Conservation (phyloP, 1,139 yeast species). For the Candida glucosophila region DNA sequence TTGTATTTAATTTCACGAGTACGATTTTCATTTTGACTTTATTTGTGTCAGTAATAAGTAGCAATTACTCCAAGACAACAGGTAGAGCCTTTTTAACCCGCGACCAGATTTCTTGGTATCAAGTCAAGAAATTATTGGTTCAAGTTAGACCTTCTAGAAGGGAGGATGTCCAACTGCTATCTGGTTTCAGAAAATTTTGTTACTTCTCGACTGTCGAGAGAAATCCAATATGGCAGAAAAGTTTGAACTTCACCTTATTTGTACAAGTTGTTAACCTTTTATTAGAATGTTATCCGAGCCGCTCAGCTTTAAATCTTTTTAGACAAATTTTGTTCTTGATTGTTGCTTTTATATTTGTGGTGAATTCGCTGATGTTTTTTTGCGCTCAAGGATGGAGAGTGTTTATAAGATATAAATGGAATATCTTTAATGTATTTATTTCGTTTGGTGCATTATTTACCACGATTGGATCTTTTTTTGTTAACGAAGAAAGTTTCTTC, state of each 20-base stretch:
- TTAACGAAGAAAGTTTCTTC: conserved; percentile 33
- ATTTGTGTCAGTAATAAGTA: conserved; percentile 83
- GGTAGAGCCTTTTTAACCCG: conserved; percentile 81
- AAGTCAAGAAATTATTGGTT: conserved; percentile 59
- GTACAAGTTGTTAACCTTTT: conserved; percentile 56
- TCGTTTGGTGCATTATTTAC: conserved; percentile 42
- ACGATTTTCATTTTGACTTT: conserved; percentile 79
- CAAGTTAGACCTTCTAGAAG: conserved; percentile 67
- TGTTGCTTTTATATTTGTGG: conserved; percentile 41
- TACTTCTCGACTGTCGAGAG: conserved; percentile 47
- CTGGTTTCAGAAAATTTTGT: conserved; percentile 33
- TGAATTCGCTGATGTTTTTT: conserved; percentile 38
- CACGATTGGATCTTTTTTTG: conserved; percentile 36
- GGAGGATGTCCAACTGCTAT: conserved; percentile 32
- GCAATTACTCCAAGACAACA: conserved; percentile 71
- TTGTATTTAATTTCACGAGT: conserved; percentile 70
- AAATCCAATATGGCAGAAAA: conserved; percentile 31
- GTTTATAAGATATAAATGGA: conserved; percentile 58
- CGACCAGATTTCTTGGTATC: conserved; percentile 85
- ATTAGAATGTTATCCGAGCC: conserved; percentile 52
- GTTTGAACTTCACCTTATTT: conserved; percentile 39
- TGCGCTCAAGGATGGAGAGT: conserved; percentile 50
- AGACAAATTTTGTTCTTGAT: conserved; percentile 38
- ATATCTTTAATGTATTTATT: conserved; percentile 42
- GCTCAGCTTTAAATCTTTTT: conserved; percentile 18